Evolutionary conservation across 495 filamentous ascomycete genomes (phyloP).

Genomic region (Cairneyella variabilis): DNA sequence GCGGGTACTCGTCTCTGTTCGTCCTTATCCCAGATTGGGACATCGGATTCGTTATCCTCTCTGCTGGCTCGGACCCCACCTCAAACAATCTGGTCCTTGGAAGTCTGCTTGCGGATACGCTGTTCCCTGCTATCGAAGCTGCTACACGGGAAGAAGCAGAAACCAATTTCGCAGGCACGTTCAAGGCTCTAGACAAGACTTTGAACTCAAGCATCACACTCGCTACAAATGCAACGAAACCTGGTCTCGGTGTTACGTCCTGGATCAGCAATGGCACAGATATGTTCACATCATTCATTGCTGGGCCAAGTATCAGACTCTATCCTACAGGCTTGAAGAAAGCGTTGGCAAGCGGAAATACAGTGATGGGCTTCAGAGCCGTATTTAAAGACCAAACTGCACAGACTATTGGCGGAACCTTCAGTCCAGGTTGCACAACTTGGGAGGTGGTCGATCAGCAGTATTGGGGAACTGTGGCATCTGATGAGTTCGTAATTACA

Average conservation of each 20-base stretch:
- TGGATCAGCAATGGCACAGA: constrained; percentile 50
- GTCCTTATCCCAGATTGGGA: constrained; percentile 50
- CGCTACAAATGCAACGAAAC: constrained; percentile 28
- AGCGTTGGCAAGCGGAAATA: constrained; percentile 27
- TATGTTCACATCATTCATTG: constrained; percentile 32
- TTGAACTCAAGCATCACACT: constrained; percentile 35
- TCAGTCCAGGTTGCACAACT: constrained; percentile 33
- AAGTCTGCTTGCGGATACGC: constrained; percentile 31
- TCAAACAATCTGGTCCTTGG: constrained; percentile 30
- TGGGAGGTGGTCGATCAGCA: constrained; percentile 44
- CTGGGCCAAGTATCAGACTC: constrained; percentile 32
- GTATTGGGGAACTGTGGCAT: constrained; percentile 35
- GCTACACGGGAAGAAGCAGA: constrained; percentile 35
- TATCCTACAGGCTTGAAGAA: constrained; percentile 40
- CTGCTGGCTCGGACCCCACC: constrained; percentile 34
- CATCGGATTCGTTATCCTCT: constrained; percentile 47
- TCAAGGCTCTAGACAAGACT: constrained; percentile 24
- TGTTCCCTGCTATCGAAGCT: constrained; percentile 34
- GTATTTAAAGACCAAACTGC: constrained; percentile 35
- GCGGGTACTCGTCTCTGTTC: constrained; percentile 41
- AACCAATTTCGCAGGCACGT: constrained; percentile 33
- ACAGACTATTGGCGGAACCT: constrained; percentile 22
- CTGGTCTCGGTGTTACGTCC: constrained; percentile 39
- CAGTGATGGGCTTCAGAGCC: constrained; percentile 36
- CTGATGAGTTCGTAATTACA: constrained; percentile 43